Conservation (phyloP, 2,329 filamentous ascomycete species). For the Bipolaris oryzae region DNA sequence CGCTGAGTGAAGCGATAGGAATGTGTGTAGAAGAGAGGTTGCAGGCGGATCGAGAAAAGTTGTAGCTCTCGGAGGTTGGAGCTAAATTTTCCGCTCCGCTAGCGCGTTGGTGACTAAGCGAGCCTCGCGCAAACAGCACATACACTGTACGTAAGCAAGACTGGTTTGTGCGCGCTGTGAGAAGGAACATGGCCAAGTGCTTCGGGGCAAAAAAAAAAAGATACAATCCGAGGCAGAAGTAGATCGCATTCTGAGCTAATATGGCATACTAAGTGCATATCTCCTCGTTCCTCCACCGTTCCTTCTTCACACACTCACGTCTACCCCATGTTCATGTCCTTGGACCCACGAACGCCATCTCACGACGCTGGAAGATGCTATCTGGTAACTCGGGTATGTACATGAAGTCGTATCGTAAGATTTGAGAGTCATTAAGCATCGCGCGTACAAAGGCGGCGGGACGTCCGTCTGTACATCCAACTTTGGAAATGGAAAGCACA, state of each 20-base stretch:
- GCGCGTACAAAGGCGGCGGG: slow-evolving; percentile 1
- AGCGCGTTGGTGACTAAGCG: slow-evolving; percentile 21
- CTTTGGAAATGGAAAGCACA: slow-evolving; percentile 12
- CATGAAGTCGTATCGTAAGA: slow-evolving; percentile 31
- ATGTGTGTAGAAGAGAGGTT: slow-evolving; percentile 16
- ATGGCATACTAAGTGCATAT: slow-evolving; percentile 4
- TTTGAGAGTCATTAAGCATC: slow-evolving; percentile 9
- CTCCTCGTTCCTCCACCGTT: slow-evolving; percentile 6
- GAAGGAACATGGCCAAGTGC: too few species aligned
- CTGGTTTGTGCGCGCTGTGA: neutral
- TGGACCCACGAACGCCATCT: slow-evolving; percentile 8
- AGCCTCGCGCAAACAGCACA: neutral
- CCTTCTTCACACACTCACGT: slow-evolving; percentile 8
- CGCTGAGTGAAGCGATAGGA: slow-evolving; percentile 7
- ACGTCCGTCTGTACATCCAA: slow-evolving; percentile 14
- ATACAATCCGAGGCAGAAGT: neutral
- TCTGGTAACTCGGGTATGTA: slow-evolving; percentile 28
- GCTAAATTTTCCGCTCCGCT: slow-evolving; percentile 28
- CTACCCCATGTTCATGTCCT: slow-evolving; percentile 9
- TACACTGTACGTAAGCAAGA: neutral
- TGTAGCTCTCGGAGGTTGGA: slow-evolving; percentile 23
- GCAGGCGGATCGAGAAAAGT: slow-evolving; percentile 18
- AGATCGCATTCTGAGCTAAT: slow-evolving; percentile 5
- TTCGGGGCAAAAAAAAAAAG: neutral
- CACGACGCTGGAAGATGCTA: slow-evolving; percentile 14